These are phyloP conservation scores for Saccharomycopsis crataegensis DNA, from an alignment of 1,139 yeast species.

Conservation along the genomic window DNA sequence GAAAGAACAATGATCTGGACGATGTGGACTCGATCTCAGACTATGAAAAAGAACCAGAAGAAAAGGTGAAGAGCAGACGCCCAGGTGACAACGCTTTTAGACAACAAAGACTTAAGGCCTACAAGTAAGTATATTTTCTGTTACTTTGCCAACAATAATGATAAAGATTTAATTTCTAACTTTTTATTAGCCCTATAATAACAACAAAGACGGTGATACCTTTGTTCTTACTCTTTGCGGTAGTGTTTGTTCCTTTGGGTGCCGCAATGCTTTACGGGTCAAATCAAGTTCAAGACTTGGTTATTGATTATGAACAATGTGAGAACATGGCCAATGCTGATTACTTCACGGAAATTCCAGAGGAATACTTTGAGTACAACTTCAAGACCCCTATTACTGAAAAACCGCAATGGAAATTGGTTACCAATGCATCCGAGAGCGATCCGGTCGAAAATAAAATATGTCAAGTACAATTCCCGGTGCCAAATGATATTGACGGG, in stretches of 20 bases:
- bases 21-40: slow-evolving; percentile 35
- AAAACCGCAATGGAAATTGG: slow-evolving; percentile 62
- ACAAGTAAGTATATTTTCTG: slow-evolving; percentile 27
- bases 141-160: background rate
- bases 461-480: slow-evolving; percentile 72
- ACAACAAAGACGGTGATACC: slow-evolving; percentile 91
- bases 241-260: slow-evolving; percentile 86
- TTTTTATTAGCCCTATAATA: slow-evolving; percentile 54
- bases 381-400: slow-evolving; percentile 36
- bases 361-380: slow-evolving; percentile 42
- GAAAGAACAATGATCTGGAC: slow-evolving; percentile 25
- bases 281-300: slow-evolving; percentile 66
- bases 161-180: background rate
- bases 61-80: slow-evolving; percentile 38
- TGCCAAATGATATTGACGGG: slow-evolving; percentile 67
- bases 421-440: slow-evolving; percentile 40
- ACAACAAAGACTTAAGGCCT: slow-evolving; percentile 51
- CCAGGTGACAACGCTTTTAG: slow-evolving; percentile 54
- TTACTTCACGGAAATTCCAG: slow-evolving; percentile 55
- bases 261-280: slow-evolving; percentile 85
- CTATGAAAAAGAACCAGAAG: slow-evolving; percentile 26
- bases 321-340: slow-evolving; percentile 46
- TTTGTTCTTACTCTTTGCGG: slow-evolving; percentile 62
- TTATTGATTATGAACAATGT: slow-evolving; percentile 79
- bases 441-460: slow-evolving; percentile 48